phyloP scores from a whole-genome alignment of 345 rosid genomes.

The Euphorbia lathyris region DNA sequence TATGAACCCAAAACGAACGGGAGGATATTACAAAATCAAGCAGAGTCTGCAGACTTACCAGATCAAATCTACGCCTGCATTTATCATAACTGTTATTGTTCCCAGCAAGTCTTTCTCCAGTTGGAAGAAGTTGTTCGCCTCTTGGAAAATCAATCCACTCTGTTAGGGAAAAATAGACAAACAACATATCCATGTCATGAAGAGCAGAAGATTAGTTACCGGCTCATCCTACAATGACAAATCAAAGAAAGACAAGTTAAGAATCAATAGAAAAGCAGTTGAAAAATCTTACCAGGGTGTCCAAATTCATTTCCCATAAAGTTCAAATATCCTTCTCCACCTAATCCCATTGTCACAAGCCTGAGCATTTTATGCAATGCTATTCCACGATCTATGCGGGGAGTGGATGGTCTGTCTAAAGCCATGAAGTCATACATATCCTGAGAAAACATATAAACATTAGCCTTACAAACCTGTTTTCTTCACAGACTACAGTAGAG shows the following conservation, averaged over 20 bases:
- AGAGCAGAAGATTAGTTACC: conserved; percentile 2
- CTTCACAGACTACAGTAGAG: no score
- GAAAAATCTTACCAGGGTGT: conserved; percentile 69
- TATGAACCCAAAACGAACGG: neutral
- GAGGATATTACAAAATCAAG: conserved; percentile 2
- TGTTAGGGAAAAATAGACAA: conserved; percentile 27
- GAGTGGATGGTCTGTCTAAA: conserved; percentile 70
- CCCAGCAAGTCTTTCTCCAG: conserved; percentile 62
- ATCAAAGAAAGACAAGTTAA: neutral
- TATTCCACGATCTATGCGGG: conserved; percentile 85
- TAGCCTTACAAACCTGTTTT: neutral
- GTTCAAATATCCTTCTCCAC: conserved; percentile 97
- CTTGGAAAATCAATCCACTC: conserved; percentile 99
- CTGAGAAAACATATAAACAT: conserved; percentile 33
- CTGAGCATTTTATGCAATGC: conserved; percentile 97
- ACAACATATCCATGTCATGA: conserved; percentile 3
- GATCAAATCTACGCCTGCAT: conserved; percentile 94
- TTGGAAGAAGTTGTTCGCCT: conserved; percentile 73
- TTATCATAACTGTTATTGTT: conserved; percentile 79
- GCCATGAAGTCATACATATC: conserved; percentile 99
- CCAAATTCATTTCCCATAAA: conserved; percentile 99
- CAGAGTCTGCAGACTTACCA: conserved; percentile 44
- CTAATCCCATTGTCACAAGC: conserved; percentile 90
- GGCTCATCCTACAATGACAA: conserved; percentile 4
- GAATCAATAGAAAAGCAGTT: conserved; percentile 2